Evolutionary conservation across 306 rosid species (phyloP), one percentile per base, ranked within the genome.

Genomic region (Dicorynia guianensis): DNA sequence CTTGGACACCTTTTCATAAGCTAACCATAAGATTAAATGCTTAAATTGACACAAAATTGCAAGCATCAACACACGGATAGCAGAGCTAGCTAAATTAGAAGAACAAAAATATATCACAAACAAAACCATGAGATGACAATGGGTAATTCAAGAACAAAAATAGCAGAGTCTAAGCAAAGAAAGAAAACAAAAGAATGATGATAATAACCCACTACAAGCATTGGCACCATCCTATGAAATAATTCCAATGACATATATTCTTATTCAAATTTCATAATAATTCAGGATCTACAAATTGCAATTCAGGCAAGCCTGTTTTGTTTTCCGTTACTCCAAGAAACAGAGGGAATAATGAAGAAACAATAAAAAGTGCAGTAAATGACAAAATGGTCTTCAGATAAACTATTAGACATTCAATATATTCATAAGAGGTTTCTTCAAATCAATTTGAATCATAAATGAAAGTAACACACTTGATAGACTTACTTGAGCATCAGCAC

Each of bases 401-500:
- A 60, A 72, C 36, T 53, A 70, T 74, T 35, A 66, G 60, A 53
- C 54, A 7, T 30, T 42, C 44, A 25, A 75, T 39, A 46, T 42
- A 11, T 67, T 8, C 50, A 67, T 13, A 14, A 56, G 64, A 60
- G 46, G 56, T 34, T 73, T 63, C 30, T 46, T 40, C 63, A 40
- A 35, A 47, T 38, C 19, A 50, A 36, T 57, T 40, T 30, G 46
- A 72, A 84, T 77, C 15, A 58, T 56, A 38, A 14, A 77, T 34
- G 64, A 50, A 34, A 74, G 72, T 12, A 80, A 67, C 65, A 61
- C 56, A 30, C 52, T 38, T 30, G 49, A 36, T 39, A 54, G 67
- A 83, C 87, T 80, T 85, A 89, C 98, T 64, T 93, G 97, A 85
- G 93, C 97, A 86, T 93, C 96, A 57, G 89, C 92, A 60, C 93